A percentile compares a stretch with the other conserved stretches of the same genome.
Evolutionary conservation across 176 grass and related monocot species (phyloP).

Genomic region (Puccinellia tenuiflora): DNA sequence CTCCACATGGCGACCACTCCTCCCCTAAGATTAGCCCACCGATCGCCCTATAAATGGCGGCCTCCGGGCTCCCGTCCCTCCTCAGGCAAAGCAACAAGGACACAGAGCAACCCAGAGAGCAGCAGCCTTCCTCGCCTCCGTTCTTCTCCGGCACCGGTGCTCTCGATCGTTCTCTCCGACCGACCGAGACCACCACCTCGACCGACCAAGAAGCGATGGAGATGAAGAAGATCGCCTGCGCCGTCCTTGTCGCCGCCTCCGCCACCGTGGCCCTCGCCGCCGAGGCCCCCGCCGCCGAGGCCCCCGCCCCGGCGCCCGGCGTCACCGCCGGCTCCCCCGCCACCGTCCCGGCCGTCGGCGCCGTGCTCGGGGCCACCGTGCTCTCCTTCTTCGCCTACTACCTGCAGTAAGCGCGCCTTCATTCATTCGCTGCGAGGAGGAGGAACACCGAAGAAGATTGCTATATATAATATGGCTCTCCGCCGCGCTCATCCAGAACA

Average conservation of each 20-base stretch:
- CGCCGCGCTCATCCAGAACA: neutral
- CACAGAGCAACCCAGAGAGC: slow-evolving; percentile 8
- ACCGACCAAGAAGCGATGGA: slow-evolving; percentile 40
- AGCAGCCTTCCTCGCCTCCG: slow-evolving; percentile 40
- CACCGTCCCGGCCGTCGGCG: slow-evolving; percentile 46
- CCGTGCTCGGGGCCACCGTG: slow-evolving; percentile 49
- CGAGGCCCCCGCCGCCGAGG: slow-evolving; percentile 65
- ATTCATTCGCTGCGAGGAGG: neutral
- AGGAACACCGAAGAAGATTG: neutral
- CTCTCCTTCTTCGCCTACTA: slow-evolving; percentile 80
- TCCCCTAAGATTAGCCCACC: slow-evolving; percentile 7
- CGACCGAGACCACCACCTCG: neutral
- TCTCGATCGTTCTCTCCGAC: neutral
- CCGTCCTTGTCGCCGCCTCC: slow-evolving; percentile 63
- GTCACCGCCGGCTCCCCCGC: slow-evolving; percentile 49
- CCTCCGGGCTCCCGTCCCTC: neutral
- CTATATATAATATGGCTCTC: neutral
- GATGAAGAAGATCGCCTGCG: slow-evolving; percentile 97
- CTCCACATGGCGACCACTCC: slow-evolving; percentile 34
- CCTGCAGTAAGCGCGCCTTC: slow-evolving; percentile 40
- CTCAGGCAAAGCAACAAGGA: slow-evolving; percentile 45
- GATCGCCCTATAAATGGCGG: slow-evolving; percentile 52
- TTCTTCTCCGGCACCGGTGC: neutral
- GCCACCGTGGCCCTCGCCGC: slow-evolving; percentile 59
- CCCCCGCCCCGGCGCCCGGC: slow-evolving; percentile 61